Conservation (phyloP, 306 rosid genomes). For the Cucumis sativus region DNA sequence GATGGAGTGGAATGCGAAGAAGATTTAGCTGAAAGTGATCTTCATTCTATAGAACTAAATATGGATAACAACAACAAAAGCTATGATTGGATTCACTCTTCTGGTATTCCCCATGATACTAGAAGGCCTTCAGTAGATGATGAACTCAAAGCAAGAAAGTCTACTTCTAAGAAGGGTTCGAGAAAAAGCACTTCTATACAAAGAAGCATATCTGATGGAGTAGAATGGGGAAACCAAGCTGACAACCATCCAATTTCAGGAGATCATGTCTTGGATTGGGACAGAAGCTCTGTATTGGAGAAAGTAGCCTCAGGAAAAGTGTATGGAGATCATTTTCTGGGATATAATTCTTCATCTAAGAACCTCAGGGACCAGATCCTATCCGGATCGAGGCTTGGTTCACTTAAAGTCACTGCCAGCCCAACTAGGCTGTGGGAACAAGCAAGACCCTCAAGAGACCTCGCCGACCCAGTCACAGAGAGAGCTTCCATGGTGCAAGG, state of each 20-base stretch:
- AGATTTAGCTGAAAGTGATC: slow-evolving; percentile 81
- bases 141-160: slow-evolving; percentile 45
- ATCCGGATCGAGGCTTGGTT: slow-evolving; percentile 48
- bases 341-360: slow-evolving; percentile 50
- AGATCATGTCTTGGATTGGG: slow-evolving; percentile 59
- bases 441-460: slow-evolving; percentile 63
- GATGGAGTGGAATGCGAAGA: slow-evolving; percentile 58
- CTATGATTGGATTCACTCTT: slow-evolving; percentile 54
- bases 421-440: slow-evolving; percentile 73
- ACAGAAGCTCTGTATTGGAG: slow-evolving; percentile 58
- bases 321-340: slow-evolving; percentile 44
- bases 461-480: slow-evolving; percentile 29
- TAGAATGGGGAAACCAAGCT: slow-evolving; percentile 56
- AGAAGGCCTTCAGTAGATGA: slow-evolving; percentile 47
- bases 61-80: slow-evolving; percentile 70
- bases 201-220: slow-evolving; percentile 85
- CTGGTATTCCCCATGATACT: slow-evolving; percentile 41
- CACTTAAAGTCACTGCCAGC: slow-evolving; percentile 49
- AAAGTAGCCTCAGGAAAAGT: slow-evolving; percentile 50
- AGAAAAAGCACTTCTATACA: slow-evolving; percentile 72
- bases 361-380: slow-evolving; percentile 66
- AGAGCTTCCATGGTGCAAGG: slow-evolving; percentile 35
- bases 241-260: slow-evolving; percentile 54
- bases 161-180: slow-evolving; percentile 56
- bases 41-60: slow-evolving; percentile 83